A percentile compares a stretch with the other conserved stretches of the same genome.
These are phyloP conservation scores for Forsythia suspensa DNA, from an alignment of 257 asterid species.

Conservation along the genomic window DNA sequence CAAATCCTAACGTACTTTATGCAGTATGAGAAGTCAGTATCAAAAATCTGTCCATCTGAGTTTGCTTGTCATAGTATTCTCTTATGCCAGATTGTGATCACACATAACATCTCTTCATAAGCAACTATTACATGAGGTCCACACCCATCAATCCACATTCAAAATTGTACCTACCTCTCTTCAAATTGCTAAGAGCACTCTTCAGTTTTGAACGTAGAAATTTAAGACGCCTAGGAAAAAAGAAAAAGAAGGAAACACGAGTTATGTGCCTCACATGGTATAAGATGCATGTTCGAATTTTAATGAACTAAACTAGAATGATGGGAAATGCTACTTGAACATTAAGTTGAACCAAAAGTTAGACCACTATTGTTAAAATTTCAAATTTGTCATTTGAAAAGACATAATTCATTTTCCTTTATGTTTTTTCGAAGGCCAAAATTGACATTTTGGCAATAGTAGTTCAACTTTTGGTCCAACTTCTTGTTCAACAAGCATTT, in stretches of 20 bases:
- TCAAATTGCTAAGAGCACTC: background rate
- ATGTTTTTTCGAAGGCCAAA: no score
- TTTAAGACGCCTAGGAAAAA: background rate
- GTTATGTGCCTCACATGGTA: background rate
- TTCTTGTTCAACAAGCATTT: no score
- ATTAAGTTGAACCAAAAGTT: no score
- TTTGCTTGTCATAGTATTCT: background rate
- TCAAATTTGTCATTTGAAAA: no score
- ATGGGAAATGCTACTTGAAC: no score
- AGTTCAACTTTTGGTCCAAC: no score
- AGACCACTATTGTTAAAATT: no score
- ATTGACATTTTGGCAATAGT: no score
- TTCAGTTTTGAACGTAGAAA: background rate
- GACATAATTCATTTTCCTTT: no score
- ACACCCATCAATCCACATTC: background rate
- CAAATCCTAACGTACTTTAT: background rate
- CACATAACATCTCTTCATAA: background rate
- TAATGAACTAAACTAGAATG: no score
- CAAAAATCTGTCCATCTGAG: background rate
- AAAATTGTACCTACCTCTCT: background rate
- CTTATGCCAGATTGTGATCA: background rate
- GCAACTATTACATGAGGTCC: background rate
- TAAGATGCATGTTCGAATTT: no score
- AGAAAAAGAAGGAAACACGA: background rate
- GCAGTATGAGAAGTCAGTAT: slow-evolving; percentile 1